Conservation (phyloP, 2,329 filamentous ascomycete species). For the Graphilbum fragrans region DNA sequence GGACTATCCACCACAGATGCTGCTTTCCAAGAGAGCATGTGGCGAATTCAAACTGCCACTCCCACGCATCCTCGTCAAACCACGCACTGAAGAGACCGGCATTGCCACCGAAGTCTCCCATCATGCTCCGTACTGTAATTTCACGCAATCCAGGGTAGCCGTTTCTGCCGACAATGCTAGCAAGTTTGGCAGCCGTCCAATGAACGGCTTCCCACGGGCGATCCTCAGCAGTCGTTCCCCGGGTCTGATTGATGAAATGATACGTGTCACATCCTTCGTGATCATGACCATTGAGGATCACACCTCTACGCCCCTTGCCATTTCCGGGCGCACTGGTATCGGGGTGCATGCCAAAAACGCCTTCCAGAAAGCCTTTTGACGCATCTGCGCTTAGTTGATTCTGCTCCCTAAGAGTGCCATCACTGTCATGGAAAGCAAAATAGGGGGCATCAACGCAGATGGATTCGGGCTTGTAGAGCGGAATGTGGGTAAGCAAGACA, state of each 20-base stretch:
- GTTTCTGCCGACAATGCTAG: constrained; percentile 26
- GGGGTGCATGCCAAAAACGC: constrained; percentile 67
- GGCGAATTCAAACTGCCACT: constrained; percentile 73
- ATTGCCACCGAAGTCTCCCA: constrained; percentile 92
- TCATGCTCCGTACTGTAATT: constrained; percentile 93
- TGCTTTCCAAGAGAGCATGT: constrained; percentile 73
- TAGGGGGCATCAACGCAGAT: constrained; percentile 75
- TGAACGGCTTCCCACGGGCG: constrained; percentile 36
- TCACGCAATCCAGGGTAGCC: constrained; percentile 61
- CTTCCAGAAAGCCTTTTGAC: constrained; percentile 66
- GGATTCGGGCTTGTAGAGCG: constrained; percentile 70
- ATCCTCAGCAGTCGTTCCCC: constrained; percentile 24
- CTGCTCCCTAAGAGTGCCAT: constrained; percentile 74
- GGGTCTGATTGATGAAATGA: constrained; percentile 63
- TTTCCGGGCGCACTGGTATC: constrained; percentile 42
- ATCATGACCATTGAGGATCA: constrained; percentile 88
- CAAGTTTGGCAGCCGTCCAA: constrained; percentile 34
- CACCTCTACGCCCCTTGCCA: constrained; percentile 58
- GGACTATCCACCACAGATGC: constrained; percentile 89
- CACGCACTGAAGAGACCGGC: constrained; percentile 79
- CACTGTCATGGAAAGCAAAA: constrained; percentile 61
- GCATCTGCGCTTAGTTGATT: constrained; percentile 71
- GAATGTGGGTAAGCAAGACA: constrained; percentile 82
- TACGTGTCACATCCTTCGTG: constrained; percentile 87
- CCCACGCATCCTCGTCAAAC: constrained; percentile 62